Evolutionary conservation across 805 yeast genomes (phyloP).

Genomic region (Myxozyma udenii): DNA sequence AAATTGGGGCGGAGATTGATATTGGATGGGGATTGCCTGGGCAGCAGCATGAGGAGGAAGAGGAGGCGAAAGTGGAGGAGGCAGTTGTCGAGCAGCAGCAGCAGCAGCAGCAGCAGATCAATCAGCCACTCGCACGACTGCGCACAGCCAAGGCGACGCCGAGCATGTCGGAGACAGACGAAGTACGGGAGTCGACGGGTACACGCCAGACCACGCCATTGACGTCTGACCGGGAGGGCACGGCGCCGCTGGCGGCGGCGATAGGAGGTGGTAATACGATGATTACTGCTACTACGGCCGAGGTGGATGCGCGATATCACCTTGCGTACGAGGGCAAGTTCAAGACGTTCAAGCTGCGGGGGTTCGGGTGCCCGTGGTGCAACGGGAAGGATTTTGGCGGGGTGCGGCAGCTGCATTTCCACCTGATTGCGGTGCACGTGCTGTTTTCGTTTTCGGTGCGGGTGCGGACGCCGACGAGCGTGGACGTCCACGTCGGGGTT

Average conservation of each 20-base stretch:
- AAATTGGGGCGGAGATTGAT: conserved; percentile 20
- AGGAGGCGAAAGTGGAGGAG: not conserved
- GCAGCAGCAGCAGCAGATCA: not conserved
- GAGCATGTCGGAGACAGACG: not conserved
- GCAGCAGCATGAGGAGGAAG: not conserved
- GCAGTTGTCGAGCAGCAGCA: not conserved
- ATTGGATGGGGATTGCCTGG: conserved; percentile 25
- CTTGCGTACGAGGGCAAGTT: conserved; percentile 16
- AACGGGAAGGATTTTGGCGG: conserved; percentile 7
- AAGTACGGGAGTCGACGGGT: not conserved
- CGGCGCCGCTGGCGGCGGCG: not conserved
- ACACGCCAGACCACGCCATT: not conserved
- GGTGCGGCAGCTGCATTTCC: conserved; percentile 21
- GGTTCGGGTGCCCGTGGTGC: conserved; percentile 27
- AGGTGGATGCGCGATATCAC: conserved; percentile 21
- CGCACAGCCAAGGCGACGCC: not conserved
- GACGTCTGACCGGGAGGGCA: not conserved
- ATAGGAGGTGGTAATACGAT: not conserved
- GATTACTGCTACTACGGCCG: not conserved
- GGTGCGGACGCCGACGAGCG: conserved; percentile 9
- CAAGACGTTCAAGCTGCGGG: conserved; percentile 18
- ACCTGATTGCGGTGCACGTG: conserved; percentile 20
- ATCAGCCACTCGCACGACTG: not conserved
- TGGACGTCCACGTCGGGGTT: conserved; percentile 21
- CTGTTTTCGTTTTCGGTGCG: conserved; percentile 19